phyloP scores from a whole-genome alignment of 495 filamentous ascomycete genomes.

The Talaromyces liani region DNA sequence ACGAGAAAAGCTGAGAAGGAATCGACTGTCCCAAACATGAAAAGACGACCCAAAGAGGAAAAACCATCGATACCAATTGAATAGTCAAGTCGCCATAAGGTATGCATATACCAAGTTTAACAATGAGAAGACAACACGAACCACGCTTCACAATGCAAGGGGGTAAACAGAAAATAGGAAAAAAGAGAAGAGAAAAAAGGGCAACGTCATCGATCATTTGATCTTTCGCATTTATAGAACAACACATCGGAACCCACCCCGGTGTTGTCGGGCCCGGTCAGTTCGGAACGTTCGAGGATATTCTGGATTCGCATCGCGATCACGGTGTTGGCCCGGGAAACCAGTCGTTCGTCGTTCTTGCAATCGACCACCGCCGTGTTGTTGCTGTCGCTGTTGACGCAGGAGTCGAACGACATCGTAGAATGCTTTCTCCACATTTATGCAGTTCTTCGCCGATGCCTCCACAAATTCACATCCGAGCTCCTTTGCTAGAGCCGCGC shows the following conservation, averaged over 20 bases:
- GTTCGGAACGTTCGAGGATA: conserved; percentile 36
- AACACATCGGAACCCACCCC: conserved; percentile 30
- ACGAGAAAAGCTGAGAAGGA: background rate
- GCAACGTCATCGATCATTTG: conserved; percentile 19
- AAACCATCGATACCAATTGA: background rate
- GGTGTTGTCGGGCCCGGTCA: conserved; percentile 31
- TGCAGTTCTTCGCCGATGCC: conserved; percentile 97
- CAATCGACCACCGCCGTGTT: conserved; percentile 25
- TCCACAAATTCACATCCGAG: conserved; percentile 96
- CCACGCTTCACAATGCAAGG: conserved; percentile 7
- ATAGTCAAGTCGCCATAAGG: background rate
- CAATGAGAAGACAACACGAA: conserved; percentile 4
- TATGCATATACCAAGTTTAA: conserved; percentile 4
- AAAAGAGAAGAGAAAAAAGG: conserved; percentile 12
- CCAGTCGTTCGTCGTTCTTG: conserved; percentile 36
- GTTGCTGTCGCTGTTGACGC: conserved; percentile 67
- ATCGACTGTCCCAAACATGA: background rate
- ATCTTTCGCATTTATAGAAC: conserved; percentile 32
- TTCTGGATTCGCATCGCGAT: conserved; percentile 33
- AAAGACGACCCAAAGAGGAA: background rate
- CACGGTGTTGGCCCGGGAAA: conserved; percentile 27
- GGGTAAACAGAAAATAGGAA: background rate
- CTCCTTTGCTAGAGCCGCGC: conserved; percentile 82
- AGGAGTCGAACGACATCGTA: conserved; percentile 94
- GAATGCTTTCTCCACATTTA: conserved; percentile 98